Evolutionary conservation across 1,284 basidiomycete species (phyloP).

Genomic region (Cutaneotrichosporon dermatis): DNA sequence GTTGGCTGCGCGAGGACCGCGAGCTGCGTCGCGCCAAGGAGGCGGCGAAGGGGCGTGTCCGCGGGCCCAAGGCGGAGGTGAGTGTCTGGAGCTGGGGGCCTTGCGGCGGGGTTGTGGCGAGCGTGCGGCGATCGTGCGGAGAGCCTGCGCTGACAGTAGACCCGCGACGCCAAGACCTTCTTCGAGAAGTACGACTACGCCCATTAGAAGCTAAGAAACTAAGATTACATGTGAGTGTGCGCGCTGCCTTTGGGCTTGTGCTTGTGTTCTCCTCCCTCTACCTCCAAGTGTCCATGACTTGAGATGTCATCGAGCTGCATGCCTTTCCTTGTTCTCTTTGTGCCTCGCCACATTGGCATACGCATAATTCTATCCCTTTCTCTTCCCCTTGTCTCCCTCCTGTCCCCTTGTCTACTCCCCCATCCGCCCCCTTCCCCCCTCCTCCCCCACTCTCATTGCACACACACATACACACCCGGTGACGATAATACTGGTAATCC

Average conservation of each 20-base stretch:
- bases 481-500: constrained; percentile 39
- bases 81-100: constrained; percentile 23
- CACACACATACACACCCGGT: constrained; percentile 14
- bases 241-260: no score
- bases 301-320: no score
- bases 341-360: no score
- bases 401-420: background rate
- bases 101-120: no score
- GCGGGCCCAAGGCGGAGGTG: constrained; percentile 67
- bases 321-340: no score
- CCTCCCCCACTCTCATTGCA: background rate
- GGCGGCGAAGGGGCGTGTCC: constrained; percentile 56
- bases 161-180: constrained; percentile 78
- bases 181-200: constrained; percentile 70
- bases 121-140: no score
- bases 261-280: no score
- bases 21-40: constrained; percentile 59
- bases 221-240: no score
- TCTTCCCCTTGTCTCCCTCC: background rate
- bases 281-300: no score
- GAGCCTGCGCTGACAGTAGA: constrained; percentile 26
- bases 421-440: background rate
- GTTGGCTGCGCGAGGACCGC: constrained; percentile 81
- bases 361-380: background rate
- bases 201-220: background rate